Percentiles rank a stretch among this genome's conserved stretches.
phyloP scores from a whole-genome alignment of 768 basidiomycete genomes.

The Coprinopsis cinerea region DNA sequence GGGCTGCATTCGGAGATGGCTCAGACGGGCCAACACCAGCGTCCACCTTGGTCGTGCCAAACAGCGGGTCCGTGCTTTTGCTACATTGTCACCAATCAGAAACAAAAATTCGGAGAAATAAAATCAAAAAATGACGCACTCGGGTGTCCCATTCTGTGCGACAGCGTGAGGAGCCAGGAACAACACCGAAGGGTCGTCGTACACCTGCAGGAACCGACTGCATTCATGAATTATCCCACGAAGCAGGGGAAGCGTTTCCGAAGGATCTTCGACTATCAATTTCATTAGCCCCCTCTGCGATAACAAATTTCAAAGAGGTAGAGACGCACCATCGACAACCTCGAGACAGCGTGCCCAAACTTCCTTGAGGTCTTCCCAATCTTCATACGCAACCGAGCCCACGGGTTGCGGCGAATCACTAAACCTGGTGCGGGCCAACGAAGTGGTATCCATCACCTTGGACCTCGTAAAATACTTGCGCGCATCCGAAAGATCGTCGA shows the following conservation, averaged over 20 bases:
- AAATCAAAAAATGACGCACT: not conserved
- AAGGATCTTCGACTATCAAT: slow-evolving; percentile 35
- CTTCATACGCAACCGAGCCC: slow-evolving; percentile 30
- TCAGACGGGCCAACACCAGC: not conserved
- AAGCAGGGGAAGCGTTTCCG: slow-evolving; percentile 47
- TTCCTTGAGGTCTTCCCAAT: slow-evolving; percentile 66
- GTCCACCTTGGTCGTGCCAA: not conserved
- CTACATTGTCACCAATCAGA: too few species aligned
- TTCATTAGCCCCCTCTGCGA: not conserved
- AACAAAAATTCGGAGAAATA: not conserved
- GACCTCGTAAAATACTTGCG: slow-evolving; percentile 2
- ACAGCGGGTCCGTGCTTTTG: not conserved
- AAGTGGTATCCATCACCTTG: slow-evolving; percentile 9
- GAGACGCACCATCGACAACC: slow-evolving; percentile 49
- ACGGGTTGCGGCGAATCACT: not conserved
- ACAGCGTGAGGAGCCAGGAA: slow-evolving; percentile 24
- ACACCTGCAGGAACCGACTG: slow-evolving; percentile 50
- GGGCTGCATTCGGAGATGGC: not conserved
- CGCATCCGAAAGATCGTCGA: not conserved
- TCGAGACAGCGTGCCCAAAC: slow-evolving; percentile 52
- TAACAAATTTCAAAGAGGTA: not conserved
- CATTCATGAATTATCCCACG: slow-evolving; percentile 65
- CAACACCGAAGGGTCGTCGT: slow-evolving; percentile 52
- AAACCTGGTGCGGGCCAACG: slow-evolving; percentile 1
- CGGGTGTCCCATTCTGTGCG: not conserved